phyloP scores from a whole-genome alignment of 805 yeast genomes.

The Komagataella pseudopastoris region DNA sequence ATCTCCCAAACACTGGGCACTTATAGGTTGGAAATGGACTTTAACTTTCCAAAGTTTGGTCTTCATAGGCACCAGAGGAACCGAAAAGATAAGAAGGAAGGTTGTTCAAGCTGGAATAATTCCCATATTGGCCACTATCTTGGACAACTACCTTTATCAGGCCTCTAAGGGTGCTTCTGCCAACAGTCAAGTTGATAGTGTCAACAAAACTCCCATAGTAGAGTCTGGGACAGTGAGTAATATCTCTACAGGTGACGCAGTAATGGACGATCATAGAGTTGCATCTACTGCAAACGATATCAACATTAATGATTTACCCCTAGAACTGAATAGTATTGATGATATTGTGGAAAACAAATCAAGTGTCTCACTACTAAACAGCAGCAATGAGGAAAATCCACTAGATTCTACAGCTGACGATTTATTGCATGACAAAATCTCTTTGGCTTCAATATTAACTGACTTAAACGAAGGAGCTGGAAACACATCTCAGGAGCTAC shows the following conservation, averaged over 20 bases:
- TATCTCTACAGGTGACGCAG: constrained; percentile 1
- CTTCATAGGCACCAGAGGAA: constrained; percentile 84
- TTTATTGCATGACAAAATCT: neutral
- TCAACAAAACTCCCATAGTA: neutral
- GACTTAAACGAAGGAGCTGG: neutral
- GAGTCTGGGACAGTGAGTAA: constrained; percentile 6
- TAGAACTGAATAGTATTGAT: neutral
- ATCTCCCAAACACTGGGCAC: constrained; percentile 27
- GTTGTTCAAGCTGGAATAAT: constrained; percentile 87
- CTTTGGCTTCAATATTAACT: neutral
- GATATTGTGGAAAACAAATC: neutral
- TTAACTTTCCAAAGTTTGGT: constrained; percentile 87
- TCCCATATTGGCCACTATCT: constrained; percentile 81
- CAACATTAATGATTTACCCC: neutral
- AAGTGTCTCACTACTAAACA: neutral
- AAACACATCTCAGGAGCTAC: neutral
- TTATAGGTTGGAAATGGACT: constrained; percentile 94
- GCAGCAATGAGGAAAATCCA: neutral
- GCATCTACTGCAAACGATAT: neutral
- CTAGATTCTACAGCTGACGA: neutral
- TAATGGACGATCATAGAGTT: neutral
- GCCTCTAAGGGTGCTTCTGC: neutral
- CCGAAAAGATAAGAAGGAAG: constrained; percentile 71
- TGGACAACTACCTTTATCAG: constrained; percentile 60
- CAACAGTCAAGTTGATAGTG: neutral